Percentiles rank a stretch among this genome's conserved stretches.
Conservation (phyloP, 352 stramenopile species). For the Phytophthora meadii region DNA sequence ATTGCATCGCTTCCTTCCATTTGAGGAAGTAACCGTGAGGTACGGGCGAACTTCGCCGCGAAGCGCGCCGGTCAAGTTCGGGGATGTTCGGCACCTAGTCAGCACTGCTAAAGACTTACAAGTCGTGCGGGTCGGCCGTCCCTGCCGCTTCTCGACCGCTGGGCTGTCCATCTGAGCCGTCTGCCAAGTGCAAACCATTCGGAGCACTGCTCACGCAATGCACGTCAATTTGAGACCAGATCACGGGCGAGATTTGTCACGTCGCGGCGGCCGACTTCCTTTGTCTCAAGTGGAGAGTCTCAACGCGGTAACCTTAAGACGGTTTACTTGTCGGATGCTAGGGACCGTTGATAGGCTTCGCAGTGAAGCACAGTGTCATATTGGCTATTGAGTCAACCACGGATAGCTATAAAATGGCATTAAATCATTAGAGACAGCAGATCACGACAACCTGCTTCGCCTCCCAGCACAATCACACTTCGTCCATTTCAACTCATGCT, state of each 20-base stretch:
- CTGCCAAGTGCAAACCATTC: conserved; percentile 12
- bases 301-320: no score
- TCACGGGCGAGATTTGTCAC: conserved; percentile 14
- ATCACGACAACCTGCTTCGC: not conserved
- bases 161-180: conserved; percentile 36
- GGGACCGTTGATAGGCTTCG: not conserved
- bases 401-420: conserved; percentile 21
- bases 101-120: conserved; percentile 2
- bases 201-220: not conserved
- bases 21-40: not conserved
- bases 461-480: conserved; percentile 8
- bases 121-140: conserved; percentile 21
- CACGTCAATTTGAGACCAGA: conserved; percentile 1
- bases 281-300: conserved; percentile 11
- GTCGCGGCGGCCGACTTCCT: conserved; percentile 15
- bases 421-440: conserved; percentile 33
- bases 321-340: conserved; percentile 11
- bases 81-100: conserved; percentile 1
- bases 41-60: not conserved
- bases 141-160: not conserved
- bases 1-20: not conserved
- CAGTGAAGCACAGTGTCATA: conserved; percentile 1
- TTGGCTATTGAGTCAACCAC: conserved; percentile 5
- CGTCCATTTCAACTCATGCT: conserved; percentile 13
- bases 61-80: conserved; percentile 1